Evolutionary conservation across 2,329 filamentous ascomycete species (phyloP).

Genomic region (Fonsecaea multimorphosa): DNA sequence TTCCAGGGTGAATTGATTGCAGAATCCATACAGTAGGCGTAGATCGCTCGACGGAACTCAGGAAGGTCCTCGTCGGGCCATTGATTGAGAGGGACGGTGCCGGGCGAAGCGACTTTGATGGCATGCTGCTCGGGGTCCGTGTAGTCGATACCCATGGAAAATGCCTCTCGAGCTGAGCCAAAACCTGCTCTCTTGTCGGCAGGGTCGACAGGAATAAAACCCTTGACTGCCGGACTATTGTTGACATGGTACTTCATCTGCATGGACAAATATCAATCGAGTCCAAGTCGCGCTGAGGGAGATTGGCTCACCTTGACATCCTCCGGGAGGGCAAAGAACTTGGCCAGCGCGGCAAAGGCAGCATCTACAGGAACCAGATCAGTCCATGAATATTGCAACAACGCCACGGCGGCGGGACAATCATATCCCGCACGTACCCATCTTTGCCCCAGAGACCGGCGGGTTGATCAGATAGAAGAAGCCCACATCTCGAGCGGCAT

Average conservation of each 20-base stretch:
- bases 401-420: background rate
- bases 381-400: slow-evolving; percentile 7
- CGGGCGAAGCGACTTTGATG: slow-evolving; percentile 18
- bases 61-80: slow-evolving; percentile 19
- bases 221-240: slow-evolving; percentile 18
- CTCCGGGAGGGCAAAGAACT: slow-evolving; percentile 17
- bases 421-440: slow-evolving; percentile 16
- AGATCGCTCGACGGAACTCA: slow-evolving; percentile 11
- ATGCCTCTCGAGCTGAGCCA: slow-evolving; percentile 15
- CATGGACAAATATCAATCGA: too few species aligned
- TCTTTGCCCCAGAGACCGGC: slow-evolving; percentile 14
- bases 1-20: too few species aligned
- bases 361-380: slow-evolving; percentile 2
- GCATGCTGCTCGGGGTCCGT: slow-evolving; percentile 18
- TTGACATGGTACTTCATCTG: slow-evolving; percentile 23
- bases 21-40: slow-evolving; percentile 16
- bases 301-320: slow-evolving; percentile 11
- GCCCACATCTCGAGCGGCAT: slow-evolving; percentile 57
- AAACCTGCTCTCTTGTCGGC: slow-evolving; percentile 17
- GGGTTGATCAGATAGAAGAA: slow-evolving; percentile 59
- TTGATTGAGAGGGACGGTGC: slow-evolving; percentile 17
- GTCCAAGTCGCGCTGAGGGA: too few species aligned
- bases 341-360: slow-evolving; percentile 12
- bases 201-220: slow-evolving; percentile 21
- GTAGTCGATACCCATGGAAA: slow-evolving; percentile 18